A percentile compares a stretch with the other conserved stretches of the same genome.
These are phyloP conservation scores for Candida anglica DNA, from an alignment of 805 yeast genomes.

Conservation along the genomic window DNA sequence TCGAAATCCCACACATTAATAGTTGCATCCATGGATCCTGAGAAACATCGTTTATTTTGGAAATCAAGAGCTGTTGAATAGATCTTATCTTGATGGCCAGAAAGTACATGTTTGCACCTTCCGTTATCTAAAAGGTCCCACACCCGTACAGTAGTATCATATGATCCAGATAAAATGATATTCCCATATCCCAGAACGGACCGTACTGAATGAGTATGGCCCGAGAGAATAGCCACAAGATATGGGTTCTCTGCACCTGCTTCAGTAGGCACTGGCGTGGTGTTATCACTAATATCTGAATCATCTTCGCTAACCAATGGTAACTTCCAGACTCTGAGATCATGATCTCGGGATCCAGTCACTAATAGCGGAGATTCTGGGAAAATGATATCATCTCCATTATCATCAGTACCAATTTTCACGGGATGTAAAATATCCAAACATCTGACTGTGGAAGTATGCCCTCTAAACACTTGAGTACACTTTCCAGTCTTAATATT, in stretches of 20 bases:
- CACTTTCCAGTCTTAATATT: conserved; percentile 79
- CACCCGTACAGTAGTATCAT: conserved; percentile 84
- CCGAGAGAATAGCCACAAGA: conserved; percentile 11
- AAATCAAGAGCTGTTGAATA: conserved; percentile 85
- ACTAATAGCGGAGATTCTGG: conserved; percentile 66
- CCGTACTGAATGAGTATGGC: conserved; percentile 79
- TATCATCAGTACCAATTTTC: conserved; percentile 56
- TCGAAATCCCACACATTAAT: conserved; percentile 87
- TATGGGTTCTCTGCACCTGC: conserved; percentile 10
- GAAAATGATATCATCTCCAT: conserved; percentile 51
- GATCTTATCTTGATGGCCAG: conserved; percentile 84
- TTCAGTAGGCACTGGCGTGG: neutral
- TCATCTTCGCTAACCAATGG: conserved; percentile 47
- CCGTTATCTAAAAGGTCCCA: conserved; percentile 79
- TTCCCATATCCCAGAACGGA: conserved; percentile 85
- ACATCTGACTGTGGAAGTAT: conserved; percentile 89
- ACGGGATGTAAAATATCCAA: conserved; percentile 75
- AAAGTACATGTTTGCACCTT: conserved; percentile 64
- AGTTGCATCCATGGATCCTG: conserved; percentile 88
- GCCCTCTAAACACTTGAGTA: conserved; percentile 89
- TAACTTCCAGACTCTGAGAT: conserved; percentile 45
- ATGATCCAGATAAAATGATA: conserved; percentile 82
- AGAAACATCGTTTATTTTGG: conserved; percentile 72
- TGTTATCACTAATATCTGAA: conserved; percentile 15
- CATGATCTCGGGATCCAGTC: conserved; percentile 44